These are phyloP conservation scores for Coriolopsis trogii DNA, from an alignment of 1,284 basidiomycete species.

Conservation along the genomic window DNA sequence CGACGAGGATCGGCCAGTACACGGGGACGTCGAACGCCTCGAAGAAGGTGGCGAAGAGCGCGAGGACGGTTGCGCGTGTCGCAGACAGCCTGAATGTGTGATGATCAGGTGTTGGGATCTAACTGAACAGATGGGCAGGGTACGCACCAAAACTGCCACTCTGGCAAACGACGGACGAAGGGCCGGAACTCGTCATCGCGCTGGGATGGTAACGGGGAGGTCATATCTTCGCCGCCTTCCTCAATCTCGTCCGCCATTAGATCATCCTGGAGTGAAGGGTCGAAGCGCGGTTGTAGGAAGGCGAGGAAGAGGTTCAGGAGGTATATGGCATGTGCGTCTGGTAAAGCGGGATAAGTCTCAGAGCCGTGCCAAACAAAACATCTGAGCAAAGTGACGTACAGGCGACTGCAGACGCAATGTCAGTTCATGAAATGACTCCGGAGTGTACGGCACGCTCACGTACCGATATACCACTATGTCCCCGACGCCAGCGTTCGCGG, in stretches of 20 bases:
- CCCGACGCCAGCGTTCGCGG: not conserved
- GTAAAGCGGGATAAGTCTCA: slow-evolving; percentile 37
- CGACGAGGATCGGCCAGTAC: slow-evolving; percentile 96
- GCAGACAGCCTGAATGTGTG: slow-evolving; percentile 79
- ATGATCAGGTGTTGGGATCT: not conserved
- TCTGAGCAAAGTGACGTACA: slow-evolving; percentile 49
- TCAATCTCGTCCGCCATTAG: slow-evolving; percentile 94
- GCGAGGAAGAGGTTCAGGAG: slow-evolving; percentile 88
- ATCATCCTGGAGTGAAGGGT: slow-evolving; percentile 94
- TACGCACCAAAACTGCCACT: slow-evolving; percentile 93
- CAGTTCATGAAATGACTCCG: not conserved
- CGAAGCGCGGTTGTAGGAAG: slow-evolving; percentile 93
- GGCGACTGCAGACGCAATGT: slow-evolving; percentile 49
- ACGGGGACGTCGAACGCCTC: slow-evolving; percentile 92
- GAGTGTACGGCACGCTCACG: slow-evolving; percentile 27
- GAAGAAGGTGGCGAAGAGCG: slow-evolving; percentile 80
- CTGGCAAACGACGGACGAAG: slow-evolving; percentile 93
- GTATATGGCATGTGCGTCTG: slow-evolving; percentile 90
- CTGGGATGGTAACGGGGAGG: slow-evolving; percentile 54
- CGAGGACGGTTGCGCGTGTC: slow-evolving; percentile 86
- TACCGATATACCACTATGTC: slow-evolving; percentile 91
- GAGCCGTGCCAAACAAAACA: not conserved
- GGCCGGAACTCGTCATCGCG: slow-evolving; percentile 94
- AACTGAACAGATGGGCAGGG: not conserved
- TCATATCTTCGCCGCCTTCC: slow-evolving; percentile 70